phyloP scores from a whole-genome alignment of 176 grass and related monocot genomes.

The Zoysia pacifica region DNA sequence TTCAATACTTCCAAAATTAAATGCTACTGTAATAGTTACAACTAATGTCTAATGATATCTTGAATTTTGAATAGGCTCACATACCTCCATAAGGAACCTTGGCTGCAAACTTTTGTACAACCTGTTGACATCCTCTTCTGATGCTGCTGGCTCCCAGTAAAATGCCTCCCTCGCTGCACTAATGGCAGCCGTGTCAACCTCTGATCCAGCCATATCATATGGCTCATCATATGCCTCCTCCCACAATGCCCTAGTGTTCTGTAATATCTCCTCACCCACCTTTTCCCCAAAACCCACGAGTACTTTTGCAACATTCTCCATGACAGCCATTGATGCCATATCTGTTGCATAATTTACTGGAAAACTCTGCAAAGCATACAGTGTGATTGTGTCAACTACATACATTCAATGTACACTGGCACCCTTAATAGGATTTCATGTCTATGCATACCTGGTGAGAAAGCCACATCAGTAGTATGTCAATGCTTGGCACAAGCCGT shows the following conservation, averaged over 20 bases:
- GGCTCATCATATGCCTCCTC: conserved; percentile 79
- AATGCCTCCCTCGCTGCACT: conserved; percentile 49
- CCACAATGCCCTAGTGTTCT: conserved; percentile 58
- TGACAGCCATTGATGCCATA: conserved; percentile 33
- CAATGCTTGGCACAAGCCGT: conserved; percentile 65
- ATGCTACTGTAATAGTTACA: background rate
- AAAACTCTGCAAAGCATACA: conserved; percentile 61
- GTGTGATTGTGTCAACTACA: conserved; percentile 1
- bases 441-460: conserved; percentile 72
- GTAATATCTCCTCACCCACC: conserved; percentile 35
- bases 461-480: conserved; percentile 89
- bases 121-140: conserved; percentile 58
- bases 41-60: conserved; percentile 15
- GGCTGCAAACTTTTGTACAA: conserved; percentile 75
- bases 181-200: conserved; percentile 38
- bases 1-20: background rate
- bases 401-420: background rate
- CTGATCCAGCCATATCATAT: conserved; percentile 65
- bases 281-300: conserved; percentile 51
- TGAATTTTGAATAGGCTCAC: conserved; percentile 24
- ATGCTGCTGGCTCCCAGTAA: conserved; percentile 57
- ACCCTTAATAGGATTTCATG: conserved; percentile 10
- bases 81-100: conserved; percentile 89
- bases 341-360: conserved; percentile 68
- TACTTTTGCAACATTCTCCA: conserved; percentile 29